Evolutionary conservation across 2,329 filamentous ascomycete species (phyloP).

Genomic region (Juglanconis juglandina): DNA sequence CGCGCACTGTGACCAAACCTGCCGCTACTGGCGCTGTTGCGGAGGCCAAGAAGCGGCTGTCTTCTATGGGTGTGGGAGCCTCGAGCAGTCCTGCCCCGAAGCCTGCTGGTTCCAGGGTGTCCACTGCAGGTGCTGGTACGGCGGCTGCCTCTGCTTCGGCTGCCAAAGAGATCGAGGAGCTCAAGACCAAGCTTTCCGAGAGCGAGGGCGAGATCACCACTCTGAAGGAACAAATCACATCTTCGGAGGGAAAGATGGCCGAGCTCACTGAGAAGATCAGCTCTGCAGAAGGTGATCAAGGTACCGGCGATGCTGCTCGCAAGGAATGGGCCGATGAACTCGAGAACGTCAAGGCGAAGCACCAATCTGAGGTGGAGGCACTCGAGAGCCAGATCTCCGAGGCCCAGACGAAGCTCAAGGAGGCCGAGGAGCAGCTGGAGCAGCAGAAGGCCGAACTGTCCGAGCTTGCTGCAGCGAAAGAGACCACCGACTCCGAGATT

Average conservation of each 20-base stretch:
- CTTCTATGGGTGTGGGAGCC: slow-evolving; percentile 40
- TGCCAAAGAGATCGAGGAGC: slow-evolving; percentile 56
- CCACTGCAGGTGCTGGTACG: slow-evolving; percentile 30
- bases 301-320: slow-evolving; percentile 38
- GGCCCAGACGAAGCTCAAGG: slow-evolving; percentile 47
- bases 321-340: slow-evolving; percentile 45
- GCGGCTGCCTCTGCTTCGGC: slow-evolving; percentile 38
- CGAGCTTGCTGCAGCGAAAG: slow-evolving; percentile 47
- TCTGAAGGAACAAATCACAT: slow-evolving; percentile 54
- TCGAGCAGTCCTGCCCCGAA: slow-evolving; percentile 34
- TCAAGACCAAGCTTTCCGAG: slow-evolving; percentile 57
- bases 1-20: slow-evolving; percentile 33
- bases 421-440: slow-evolving; percentile 49
- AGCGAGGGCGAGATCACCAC: slow-evolving; percentile 56
- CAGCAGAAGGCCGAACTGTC: slow-evolving; percentile 47
- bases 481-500: slow-evolving; percentile 46
- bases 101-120: slow-evolving; percentile 37
- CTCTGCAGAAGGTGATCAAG: slow-evolving; percentile 28
- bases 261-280: slow-evolving; percentile 52
- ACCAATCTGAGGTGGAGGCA: slow-evolving; percentile 45
- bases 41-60: slow-evolving; percentile 57
- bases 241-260: slow-evolving; percentile 53
- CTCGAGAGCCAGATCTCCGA: slow-evolving; percentile 47
- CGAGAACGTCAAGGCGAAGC: slow-evolving; percentile 46
- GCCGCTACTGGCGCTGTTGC: slow-evolving; percentile 36